Base-by-base conservation (phyloP, 2,329 filamentous ascomycete species). In the Gnomoniopsis smithogilvyi region DNA sequence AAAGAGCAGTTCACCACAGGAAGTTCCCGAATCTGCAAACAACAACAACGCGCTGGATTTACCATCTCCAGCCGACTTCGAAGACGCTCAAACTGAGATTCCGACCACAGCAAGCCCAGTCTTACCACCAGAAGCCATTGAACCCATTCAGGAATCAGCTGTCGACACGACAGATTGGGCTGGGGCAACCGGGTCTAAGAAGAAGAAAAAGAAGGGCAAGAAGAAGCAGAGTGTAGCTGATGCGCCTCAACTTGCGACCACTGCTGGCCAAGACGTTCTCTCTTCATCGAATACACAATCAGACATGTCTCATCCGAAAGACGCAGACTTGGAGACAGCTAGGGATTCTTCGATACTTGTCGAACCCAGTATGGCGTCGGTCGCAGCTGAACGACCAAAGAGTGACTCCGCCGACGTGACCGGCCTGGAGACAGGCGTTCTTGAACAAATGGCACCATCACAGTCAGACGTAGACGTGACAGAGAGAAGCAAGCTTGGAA, bases 131-230 rank as follows among this genome's bases (percentile, higher is more conserved):
- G 62, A 61, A 51, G 60, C 60, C 49, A 60, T 50, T 41, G 61
- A 64, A 36, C 22, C 46, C 38, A 48, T 59, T 22, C 52, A 57
- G 12, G 63, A 61, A 38, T 52, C 62, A 17, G 62, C 61, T 36
- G 43, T 59, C 41, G 64, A 71, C 57, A 59, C 64, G 47, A 63
- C 66, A 34, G 67, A 69, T 52, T 65, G 62, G 65, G 63, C 63
- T 51, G 65, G 68, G 49, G 67, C 69, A 63, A 43, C 61, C 38
- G 60, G 61, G 52, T 51, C 64, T 50, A 62, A 63, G 59, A 67
- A 69, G 59, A 70, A 73, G 65, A 70, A 72, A 65, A 71, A 69
- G 51, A 71, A 70, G 57, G 66, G 64, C 54, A 71, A 70, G 60
- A 74, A 73, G 60, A 73, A 72, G 60, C 71, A 71, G 61, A 57